A percentile compares a stretch with the other conserved stretches of the same genome.
phyloP scores from a whole-genome alignment of 805 yeast genomes.

The Kodamaea sagamina region DNA sequence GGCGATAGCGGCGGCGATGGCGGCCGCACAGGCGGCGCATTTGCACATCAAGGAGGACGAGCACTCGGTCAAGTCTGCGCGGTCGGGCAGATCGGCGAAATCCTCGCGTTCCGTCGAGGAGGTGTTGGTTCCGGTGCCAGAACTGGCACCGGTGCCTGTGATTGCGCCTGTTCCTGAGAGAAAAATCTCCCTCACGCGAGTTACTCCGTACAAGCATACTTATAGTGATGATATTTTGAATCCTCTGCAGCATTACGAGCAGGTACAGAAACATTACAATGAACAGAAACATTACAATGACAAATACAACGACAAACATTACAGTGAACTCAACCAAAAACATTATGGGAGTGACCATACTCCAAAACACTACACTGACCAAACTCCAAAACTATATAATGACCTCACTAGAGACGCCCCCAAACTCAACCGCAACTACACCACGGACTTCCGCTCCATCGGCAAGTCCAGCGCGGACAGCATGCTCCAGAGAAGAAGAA shows the following conservation, averaged over 20 bases:
- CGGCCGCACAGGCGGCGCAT: constrained; percentile 7
- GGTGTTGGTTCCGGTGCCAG: background rate
- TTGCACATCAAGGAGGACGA: background rate
- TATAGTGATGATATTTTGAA: background rate
- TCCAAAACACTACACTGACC: too few relatives aligned
- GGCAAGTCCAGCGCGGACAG: background rate
- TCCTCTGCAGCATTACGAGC: too few relatives aligned
- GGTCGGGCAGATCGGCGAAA: background rate
- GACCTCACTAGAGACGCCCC: constrained; percentile 3
- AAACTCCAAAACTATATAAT: too few relatives aligned
- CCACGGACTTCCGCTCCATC: constrained; percentile 15
- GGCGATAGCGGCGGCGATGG: constrained; percentile 8
- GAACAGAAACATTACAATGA: too few relatives aligned
- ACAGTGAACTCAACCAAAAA: too few relatives aligned
- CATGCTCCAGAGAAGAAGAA: constrained; percentile 1
- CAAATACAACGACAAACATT: too few relatives aligned
- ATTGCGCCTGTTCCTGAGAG: constrained; percentile 11
- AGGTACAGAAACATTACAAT: too few relatives aligned
- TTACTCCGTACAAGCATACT: constrained; percentile 23
- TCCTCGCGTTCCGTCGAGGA: background rate
- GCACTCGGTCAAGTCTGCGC: background rate
- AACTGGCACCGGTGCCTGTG: constrained; percentile 14
- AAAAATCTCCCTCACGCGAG: constrained; percentile 24
- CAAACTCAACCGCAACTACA: constrained; percentile 19
- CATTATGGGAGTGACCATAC: too few relatives aligned